Conservation (phyloP, 768 basidiomycete species). For the Trametopsis cervina region DNA sequence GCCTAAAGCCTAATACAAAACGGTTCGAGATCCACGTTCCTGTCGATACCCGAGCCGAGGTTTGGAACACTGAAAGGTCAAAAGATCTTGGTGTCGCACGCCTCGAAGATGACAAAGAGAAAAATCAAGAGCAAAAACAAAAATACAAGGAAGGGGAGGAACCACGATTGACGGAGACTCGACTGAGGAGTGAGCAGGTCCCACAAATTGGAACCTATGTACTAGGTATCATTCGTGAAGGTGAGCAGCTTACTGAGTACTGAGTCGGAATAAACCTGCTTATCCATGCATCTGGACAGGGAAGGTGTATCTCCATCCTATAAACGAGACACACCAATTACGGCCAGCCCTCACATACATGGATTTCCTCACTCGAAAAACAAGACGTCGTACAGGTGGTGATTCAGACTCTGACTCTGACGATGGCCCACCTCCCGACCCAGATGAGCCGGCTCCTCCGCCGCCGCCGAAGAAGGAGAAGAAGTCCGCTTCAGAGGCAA, state of each 20-base stretch:
- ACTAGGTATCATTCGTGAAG: slow-evolving; percentile 70
- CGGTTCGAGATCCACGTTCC: slow-evolving; percentile 77
- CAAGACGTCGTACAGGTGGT: slow-evolving; percentile 37
- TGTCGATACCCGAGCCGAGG: slow-evolving; percentile 71
- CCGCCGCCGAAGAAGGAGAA: slow-evolving; percentile 50
- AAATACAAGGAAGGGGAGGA: slow-evolving; percentile 46
- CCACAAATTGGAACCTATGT: slow-evolving; percentile 60
- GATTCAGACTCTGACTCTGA: slow-evolving; percentile 70
- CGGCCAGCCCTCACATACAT: slow-evolving; percentile 79
- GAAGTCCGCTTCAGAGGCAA: slow-evolving; percentile 49
- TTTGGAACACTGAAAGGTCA: slow-evolving; percentile 72
- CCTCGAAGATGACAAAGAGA: slow-evolving; percentile 71
- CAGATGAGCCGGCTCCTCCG: slow-evolving; percentile 54
- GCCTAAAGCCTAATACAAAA: slow-evolving; percentile 56
- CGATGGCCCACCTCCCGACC: slow-evolving; percentile 74
- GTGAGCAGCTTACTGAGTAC: too few species aligned
- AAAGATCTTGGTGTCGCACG: slow-evolving; percentile 59
- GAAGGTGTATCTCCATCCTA: slow-evolving; percentile 69
- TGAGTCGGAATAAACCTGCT: too few species aligned
- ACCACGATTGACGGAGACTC: slow-evolving; percentile 59
- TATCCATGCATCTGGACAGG: slow-evolving; percentile 34
- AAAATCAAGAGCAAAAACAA: slow-evolving; percentile 51
- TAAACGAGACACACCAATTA: slow-evolving; percentile 74
- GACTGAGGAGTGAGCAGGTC: slow-evolving; percentile 68
- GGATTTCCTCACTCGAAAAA: slow-evolving; percentile 63